Conservation (phyloP, 2,329 filamentous ascomycete genomes). For the Chaetoscypha palmicola region DNA sequence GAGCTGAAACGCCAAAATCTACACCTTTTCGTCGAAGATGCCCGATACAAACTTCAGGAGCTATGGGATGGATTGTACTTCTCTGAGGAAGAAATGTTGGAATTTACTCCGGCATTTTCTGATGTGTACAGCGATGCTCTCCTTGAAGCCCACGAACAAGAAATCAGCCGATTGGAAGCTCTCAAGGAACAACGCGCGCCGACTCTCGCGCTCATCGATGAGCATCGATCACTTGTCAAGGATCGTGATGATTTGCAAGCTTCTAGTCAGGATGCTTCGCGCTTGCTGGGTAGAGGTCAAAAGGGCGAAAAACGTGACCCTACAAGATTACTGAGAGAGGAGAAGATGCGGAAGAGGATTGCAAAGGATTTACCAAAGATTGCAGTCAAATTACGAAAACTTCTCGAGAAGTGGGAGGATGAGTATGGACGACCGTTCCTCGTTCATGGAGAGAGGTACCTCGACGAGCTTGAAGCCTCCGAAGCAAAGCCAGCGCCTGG, state of each 20-base stretch:
- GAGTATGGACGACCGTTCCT: slow-evolving; percentile 91
- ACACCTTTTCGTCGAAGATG: slow-evolving; percentile 92
- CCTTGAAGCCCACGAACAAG: slow-evolving; percentile 87
- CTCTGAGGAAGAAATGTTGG: slow-evolving; percentile 97
- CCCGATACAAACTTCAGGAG: slow-evolving; percentile 81
- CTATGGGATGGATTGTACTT: slow-evolving; percentile 93
- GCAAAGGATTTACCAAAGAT: slow-evolving; percentile 93
- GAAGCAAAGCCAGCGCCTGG: slow-evolving; percentile 53
- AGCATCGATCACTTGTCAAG: slow-evolving; percentile 70
- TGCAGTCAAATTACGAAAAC: slow-evolving; percentile 71
- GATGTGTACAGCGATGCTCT: slow-evolving; percentile 96
- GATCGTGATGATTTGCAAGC: slow-evolving; percentile 83
- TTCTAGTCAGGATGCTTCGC: slow-evolving; percentile 90
- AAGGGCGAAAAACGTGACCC: slow-evolving; percentile 94
- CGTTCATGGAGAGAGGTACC: slow-evolving; percentile 84
- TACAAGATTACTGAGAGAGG: slow-evolving; percentile 84
- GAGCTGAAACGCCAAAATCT: slow-evolving; percentile 94
- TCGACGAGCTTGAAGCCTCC: slow-evolving; percentile 70
- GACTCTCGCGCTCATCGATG: slow-evolving; percentile 74
- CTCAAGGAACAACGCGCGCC: slow-evolving; percentile 84
- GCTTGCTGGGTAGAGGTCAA: slow-evolving; percentile 81
- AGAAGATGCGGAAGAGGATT: slow-evolving; percentile 98
- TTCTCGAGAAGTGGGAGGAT: slow-evolving; percentile 83
- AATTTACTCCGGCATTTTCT: slow-evolving; percentile 94
- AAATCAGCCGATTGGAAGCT: slow-evolving; percentile 74